Percentiles rank a stretch among this genome's conserved stretches.
These are phyloP conservation scores for Panus rudis DNA, from an alignment of 768 basidiomycete genomes.

Conservation along the genomic window DNA sequence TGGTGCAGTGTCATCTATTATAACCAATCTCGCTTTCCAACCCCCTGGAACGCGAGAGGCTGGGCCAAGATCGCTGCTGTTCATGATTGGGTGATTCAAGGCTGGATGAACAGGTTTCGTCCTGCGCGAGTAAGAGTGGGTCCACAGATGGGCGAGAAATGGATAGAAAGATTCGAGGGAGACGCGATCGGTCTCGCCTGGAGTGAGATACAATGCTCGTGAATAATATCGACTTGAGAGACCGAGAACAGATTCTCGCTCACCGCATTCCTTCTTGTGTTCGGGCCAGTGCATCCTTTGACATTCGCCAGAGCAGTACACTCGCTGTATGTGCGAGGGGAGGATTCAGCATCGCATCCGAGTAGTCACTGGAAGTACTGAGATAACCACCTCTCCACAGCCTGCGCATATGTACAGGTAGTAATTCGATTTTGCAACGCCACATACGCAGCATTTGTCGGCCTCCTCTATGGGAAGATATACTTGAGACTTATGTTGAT, in stretches of 20 bases:
- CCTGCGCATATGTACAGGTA: too few relatives aligned
- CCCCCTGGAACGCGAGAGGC: not conserved
- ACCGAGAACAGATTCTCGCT: too few relatives aligned
- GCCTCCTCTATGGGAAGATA: too few relatives aligned
- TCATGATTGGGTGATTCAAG: not conserved
- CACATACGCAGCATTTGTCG: too few relatives aligned
- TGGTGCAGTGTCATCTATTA: constrained; percentile 4
- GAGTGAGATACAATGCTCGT: too few relatives aligned
- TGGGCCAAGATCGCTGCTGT: constrained; percentile 2
- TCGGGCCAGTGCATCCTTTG: constrained; percentile 1
- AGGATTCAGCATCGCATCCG: too few relatives aligned
- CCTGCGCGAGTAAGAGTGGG: not conserved
- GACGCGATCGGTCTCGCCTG: constrained; percentile 8
- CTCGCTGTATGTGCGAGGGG: too few relatives aligned
- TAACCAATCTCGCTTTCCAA: constrained; percentile 4
- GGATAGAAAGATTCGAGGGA: constrained; percentile 7
- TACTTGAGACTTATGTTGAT: too few relatives aligned
- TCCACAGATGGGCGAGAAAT: constrained; percentile 4
- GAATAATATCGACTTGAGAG: too few relatives aligned
- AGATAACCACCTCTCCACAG: too few relatives aligned
- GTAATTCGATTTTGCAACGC: too few relatives aligned
- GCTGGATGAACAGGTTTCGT: constrained; percentile 6
- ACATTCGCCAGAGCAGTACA: constrained; percentile 1
- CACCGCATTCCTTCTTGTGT: not conserved
- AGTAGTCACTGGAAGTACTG: too few relatives aligned